These are phyloP conservation scores for Stagonosporopsis chrysanthemi DNA, from an alignment of 2,329 filamentous ascomycete genomes.

Conservation along the genomic window DNA sequence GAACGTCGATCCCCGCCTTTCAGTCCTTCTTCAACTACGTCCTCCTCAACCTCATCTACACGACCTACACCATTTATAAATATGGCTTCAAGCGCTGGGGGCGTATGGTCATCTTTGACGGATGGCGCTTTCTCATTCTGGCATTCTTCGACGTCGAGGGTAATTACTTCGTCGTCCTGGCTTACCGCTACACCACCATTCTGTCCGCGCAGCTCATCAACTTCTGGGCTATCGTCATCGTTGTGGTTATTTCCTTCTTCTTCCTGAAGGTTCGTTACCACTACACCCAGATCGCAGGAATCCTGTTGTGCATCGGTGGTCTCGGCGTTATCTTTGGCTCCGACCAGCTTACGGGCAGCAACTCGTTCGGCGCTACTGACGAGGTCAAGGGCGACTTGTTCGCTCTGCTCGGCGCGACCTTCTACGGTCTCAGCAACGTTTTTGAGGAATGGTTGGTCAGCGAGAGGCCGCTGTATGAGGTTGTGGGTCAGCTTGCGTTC, in stretches of 20 bases:
- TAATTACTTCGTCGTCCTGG: constrained; percentile 97
- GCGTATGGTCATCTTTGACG: constrained; percentile 70
- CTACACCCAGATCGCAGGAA: constrained; percentile 82
- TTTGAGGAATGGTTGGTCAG: constrained; percentile 94
- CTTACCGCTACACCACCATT: constrained; percentile 87
- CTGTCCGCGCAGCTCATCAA: constrained; percentile 94
- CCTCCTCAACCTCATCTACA: constrained; percentile 82
- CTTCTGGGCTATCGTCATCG: constrained; percentile 97
- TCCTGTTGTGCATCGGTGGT: constrained; percentile 88
- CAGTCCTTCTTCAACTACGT: constrained; percentile 96
- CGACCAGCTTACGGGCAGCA: constrained; percentile 81
- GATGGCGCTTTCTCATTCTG: constrained; percentile 92
- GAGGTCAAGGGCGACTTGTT: constrained; percentile 92
- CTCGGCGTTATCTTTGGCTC: constrained; percentile 86
- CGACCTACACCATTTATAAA: constrained; percentile 76
- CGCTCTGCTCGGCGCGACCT: constrained; percentile 84
- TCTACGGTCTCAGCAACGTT: constrained; percentile 90
- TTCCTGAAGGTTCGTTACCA: constrained; percentile 91
- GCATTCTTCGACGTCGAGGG: constrained; percentile 94
- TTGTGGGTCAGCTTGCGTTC: constrained; percentile 87
- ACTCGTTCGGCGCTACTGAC: constrained; percentile 72
- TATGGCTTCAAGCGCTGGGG: constrained; percentile 78
- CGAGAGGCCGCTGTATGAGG: constrained; percentile 87
- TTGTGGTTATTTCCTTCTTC: constrained; percentile 83
- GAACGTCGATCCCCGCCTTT: constrained; percentile 89